A percentile compares a stretch with the other conserved stretches of the same genome.
Conservation (phyloP, 345 rosid genomes). For the Corymbia maculata region DNA sequence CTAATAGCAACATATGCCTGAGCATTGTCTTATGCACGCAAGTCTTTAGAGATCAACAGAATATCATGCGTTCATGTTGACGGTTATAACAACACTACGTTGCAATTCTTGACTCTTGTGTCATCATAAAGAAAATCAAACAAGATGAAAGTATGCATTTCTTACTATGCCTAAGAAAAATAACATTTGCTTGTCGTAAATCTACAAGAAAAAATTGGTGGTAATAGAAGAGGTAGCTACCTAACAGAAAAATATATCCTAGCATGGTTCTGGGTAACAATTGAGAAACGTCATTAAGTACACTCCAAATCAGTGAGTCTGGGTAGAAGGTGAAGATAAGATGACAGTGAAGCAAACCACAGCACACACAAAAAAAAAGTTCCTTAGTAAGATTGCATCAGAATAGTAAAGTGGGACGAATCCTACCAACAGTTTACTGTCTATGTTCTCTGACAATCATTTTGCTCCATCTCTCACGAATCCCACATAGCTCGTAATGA, state of each 20-base stretch:
- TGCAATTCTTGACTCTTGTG: not conserved
- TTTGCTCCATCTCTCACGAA: constrained; percentile 73
- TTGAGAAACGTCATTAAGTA: too few relatives aligned
- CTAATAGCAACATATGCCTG: not conserved
- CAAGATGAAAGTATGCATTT: not conserved
- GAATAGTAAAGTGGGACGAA: not conserved
- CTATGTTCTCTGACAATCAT: constrained; percentile 53
- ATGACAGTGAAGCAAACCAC: not conserved
- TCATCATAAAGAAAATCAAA: too few relatives aligned
- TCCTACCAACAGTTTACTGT: constrained; percentile 72
- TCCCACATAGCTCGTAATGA: constrained; percentile 68
- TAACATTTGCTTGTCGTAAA: too few relatives aligned
- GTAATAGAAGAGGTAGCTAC: too few relatives aligned
- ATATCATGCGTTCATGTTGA: not conserved
- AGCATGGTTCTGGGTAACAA: too few relatives aligned
- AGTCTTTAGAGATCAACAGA: not conserved
- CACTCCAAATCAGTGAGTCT: too few relatives aligned
- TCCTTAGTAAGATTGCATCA: too few relatives aligned
- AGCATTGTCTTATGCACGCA: not conserved
- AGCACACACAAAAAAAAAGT: fast-evolving
- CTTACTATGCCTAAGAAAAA: too few relatives aligned
- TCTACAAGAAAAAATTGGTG: too few relatives aligned
- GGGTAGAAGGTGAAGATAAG: too few relatives aligned
- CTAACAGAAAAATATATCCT: too few relatives aligned
- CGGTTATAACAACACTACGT: not conserved